Percentiles rank a stretch among this genome's conserved stretches.
Conservation (phyloP, 2,329 filamentous ascomycete genomes). For the Ploettnerulaceae sp. region DNA sequence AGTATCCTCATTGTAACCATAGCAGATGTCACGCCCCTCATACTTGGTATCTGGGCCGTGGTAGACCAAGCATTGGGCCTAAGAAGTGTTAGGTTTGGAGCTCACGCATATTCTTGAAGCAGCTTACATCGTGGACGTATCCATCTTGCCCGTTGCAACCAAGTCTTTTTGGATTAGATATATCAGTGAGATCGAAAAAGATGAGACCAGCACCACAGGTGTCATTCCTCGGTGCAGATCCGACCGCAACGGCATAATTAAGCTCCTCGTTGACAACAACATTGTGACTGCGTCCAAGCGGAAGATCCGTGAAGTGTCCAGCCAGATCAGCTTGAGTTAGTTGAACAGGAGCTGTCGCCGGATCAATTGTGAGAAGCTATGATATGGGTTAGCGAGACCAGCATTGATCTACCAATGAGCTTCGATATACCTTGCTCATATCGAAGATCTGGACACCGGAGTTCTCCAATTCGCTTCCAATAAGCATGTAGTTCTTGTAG, state of each 20-base stretch:
- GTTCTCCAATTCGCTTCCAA: slow-evolving; percentile 39
- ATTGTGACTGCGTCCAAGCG: slow-evolving; percentile 40
- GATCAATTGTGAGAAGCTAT: slow-evolving; percentile 37
- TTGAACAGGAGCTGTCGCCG: slow-evolving; percentile 36
- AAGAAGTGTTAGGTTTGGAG: background rate
- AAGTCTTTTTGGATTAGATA: slow-evolving; percentile 41
- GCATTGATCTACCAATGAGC: too few relatives aligned
- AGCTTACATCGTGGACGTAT: slow-evolving; percentile 20
- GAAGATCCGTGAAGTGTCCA: slow-evolving; percentile 29
- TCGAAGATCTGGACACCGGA: slow-evolving; percentile 53
- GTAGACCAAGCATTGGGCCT: slow-evolving; percentile 41
- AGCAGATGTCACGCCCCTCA: slow-evolving; percentile 22
- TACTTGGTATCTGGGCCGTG: slow-evolving; percentile 23
- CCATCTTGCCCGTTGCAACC: slow-evolving; percentile 44
- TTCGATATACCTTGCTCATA: slow-evolving; percentile 38
- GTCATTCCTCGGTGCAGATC: slow-evolving; percentile 33
- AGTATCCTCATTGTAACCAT: slow-evolving; percentile 33
- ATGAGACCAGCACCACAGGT: slow-evolving; percentile 43
- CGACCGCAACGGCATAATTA: slow-evolving; percentile 35
- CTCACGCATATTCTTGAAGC: background rate
- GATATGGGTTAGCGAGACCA: background rate
- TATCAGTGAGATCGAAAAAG: slow-evolving; percentile 46
- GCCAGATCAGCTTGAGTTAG: slow-evolving; percentile 36
- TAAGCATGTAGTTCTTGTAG: slow-evolving; percentile 36
- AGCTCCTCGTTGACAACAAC: slow-evolving; percentile 39